Percentiles rank a stretch among this genome's conserved stretches.
These are phyloP conservation scores for Euphorbia lathyris DNA, from an alignment of 345 rosid genomes.

Conservation along the genomic window DNA sequence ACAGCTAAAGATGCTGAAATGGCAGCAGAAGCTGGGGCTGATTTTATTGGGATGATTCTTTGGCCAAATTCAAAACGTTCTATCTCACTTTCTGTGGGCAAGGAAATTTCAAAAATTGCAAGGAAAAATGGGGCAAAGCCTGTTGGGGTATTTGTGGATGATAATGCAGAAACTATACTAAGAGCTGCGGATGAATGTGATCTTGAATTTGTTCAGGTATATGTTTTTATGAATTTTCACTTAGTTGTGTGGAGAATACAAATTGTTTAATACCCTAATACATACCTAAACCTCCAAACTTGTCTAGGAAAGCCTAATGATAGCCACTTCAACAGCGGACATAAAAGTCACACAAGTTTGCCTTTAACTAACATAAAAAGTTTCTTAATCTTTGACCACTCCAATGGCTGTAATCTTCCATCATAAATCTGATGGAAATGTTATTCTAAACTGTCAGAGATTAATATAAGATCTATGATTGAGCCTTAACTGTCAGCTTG, in stretches of 20 bases:
- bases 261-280: too few species aligned
- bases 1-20: constrained; percentile 71
- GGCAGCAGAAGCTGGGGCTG: constrained; percentile 90
- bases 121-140: constrained; percentile 66
- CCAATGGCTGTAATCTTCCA: too few species aligned
- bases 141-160: constrained; percentile 89
- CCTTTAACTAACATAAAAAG: too few species aligned
- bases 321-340: too few species aligned
- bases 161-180: constrained; percentile 56
- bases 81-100: constrained; percentile 61
- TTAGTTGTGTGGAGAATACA: background rate
- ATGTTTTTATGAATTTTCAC: constrained; percentile 14
- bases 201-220: constrained; percentile 79
- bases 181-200: constrained; percentile 63
- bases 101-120: constrained; percentile 80
- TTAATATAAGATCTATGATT: too few species aligned
- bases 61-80: constrained; percentile 89
- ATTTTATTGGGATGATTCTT: constrained; percentile 81
- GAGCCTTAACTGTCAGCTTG: too few species aligned
- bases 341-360: too few species aligned
- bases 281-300: too few species aligned
- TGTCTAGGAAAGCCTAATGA: too few species aligned
- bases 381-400: too few species aligned
- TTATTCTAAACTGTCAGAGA: too few species aligned
- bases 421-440: too few species aligned